phyloP scores from a whole-genome alignment of 2,329 filamentous ascomycete species.

The Ceratocystis diversiconidia region DNA sequence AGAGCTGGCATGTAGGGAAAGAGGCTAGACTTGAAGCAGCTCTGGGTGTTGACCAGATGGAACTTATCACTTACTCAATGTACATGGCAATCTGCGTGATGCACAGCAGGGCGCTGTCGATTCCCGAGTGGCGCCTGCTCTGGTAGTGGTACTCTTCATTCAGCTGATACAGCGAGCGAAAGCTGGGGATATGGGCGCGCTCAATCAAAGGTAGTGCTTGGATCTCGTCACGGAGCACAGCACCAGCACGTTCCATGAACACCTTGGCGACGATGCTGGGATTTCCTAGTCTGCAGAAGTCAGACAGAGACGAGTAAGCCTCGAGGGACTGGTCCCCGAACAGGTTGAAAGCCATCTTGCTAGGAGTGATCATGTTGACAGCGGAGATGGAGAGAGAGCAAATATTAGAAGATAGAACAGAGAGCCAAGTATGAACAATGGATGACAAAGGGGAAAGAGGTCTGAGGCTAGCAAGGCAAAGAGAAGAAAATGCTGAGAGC shows the following conservation, averaged over 20 bases:
- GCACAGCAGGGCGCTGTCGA: conserved; percentile 52
- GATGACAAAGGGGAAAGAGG: not conserved
- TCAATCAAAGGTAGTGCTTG: conserved; percentile 42
- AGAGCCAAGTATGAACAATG: not conserved
- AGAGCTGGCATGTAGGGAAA: not conserved
- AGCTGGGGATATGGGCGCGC: conserved; percentile 44
- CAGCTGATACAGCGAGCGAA: conserved; percentile 48
- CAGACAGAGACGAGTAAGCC: conserved; percentile 47
- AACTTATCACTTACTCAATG: conserved; percentile 42
- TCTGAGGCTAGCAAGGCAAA: conserved; percentile 6
- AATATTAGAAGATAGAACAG: not conserved
- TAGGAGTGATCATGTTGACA: conserved; percentile 15
- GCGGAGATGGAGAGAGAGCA: not conserved
- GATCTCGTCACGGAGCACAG: conserved; percentile 46
- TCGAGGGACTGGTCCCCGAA: conserved; percentile 61
- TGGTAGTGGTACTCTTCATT: conserved; percentile 50
- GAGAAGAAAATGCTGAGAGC: not conserved
- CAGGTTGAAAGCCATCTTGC: conserved; percentile 41
- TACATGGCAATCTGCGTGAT: conserved; percentile 54
- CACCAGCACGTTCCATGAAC: conserved; percentile 45
- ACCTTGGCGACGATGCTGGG: conserved; percentile 41
- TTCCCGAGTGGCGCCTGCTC: conserved; percentile 41
- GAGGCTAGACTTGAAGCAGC: not conserved
- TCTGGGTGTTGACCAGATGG: not conserved
- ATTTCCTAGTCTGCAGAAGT: conserved; percentile 33